Base-by-base conservation (phyloP, 2,329 filamentous ascomycete genomes). In the Cyclaneusma minus region DNA sequence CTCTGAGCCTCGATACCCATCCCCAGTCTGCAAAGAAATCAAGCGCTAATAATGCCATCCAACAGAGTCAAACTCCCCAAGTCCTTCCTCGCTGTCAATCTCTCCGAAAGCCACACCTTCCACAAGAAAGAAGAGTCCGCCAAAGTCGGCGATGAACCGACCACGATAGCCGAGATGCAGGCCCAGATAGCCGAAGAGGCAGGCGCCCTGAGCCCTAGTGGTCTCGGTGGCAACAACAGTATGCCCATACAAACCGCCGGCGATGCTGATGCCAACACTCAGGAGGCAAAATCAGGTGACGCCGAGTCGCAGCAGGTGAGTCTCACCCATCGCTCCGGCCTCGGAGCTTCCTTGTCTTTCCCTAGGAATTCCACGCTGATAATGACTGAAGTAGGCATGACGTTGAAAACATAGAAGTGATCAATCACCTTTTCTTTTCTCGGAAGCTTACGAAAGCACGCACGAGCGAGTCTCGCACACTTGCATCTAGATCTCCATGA, bases 31-130 rank as follows among this genome's bases (percentile, higher is more conserved):
- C 28, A 37, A 25, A 40, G 17, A 27, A 27, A 19, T 21, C 16
- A 25, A n/a, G n/a, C n/a, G n/a, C n/a, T n/a, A n/a, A n/a, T n/a
- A n/a, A n/a, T n/a, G n/a, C n/a, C 27, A 7, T n/a, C 22, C n/a
- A 22, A 26, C 24, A 48, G 45, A 27, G 45, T 50, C 22, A 47
- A 48, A 36, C 36, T 50, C 8, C 47, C 47, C 10, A 50, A 50
- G 34, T 40, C 35, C 20, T 50, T 50, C 33, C 36, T 50, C 7
- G 47, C 47, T 15, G 42, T 50, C n/a, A 50, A 50, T 30, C 33
- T 50, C 7, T 40, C 39, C 22, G 47, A 50, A 33, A 43, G 40
- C 11, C 46, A 49, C 29, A 40, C 44, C 10, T 50, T 50, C 16
- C 44, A 49, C 24, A 45, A 44, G 27, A 44, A 40, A 32, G 43